Conservation (phyloP, 805 yeast genomes). For the Wickerhamiella lipophila region DNA sequence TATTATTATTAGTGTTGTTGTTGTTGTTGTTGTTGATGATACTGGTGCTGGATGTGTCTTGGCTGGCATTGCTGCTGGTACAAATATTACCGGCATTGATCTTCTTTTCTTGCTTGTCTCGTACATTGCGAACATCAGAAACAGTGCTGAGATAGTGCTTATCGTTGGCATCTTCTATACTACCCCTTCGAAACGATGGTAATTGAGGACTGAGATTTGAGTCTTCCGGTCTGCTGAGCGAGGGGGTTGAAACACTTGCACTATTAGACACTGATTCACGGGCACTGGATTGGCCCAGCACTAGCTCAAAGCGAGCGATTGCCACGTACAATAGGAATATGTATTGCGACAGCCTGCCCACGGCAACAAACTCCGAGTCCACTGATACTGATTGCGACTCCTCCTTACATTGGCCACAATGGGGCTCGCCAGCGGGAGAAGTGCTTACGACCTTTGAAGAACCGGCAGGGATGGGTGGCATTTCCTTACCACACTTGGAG, state of each 20-base stretch:
- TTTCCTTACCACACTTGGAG: constrained; percentile 38
- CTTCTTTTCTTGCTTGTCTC: constrained; percentile 8
- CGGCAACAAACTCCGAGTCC: constrained; percentile 37
- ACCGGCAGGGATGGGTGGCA: constrained; percentile 17
- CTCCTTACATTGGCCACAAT: constrained; percentile 57
- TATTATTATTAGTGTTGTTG: background rate
- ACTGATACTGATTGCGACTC: constrained; percentile 15
- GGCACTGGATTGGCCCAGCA: constrained; percentile 26
- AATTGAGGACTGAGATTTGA: background rate
- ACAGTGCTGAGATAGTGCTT: constrained; percentile 10
- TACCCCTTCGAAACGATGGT: constrained; percentile 7
- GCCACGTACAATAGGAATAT: constrained; percentile 74
- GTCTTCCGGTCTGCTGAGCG: constrained; percentile 10
- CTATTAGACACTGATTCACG: constrained; percentile 15
- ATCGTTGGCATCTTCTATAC: constrained; percentile 7
- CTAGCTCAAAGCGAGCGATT: constrained; percentile 44
- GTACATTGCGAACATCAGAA: constrained; percentile 11
- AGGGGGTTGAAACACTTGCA: constrained; percentile 12
- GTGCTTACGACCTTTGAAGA: background rate
- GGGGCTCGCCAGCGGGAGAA: constrained; percentile 8
- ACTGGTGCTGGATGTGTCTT: background rate
- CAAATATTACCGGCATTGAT: background rate
- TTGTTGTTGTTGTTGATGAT: background rate
- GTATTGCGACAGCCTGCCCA: constrained; percentile 61
- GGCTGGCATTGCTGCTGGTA: background rate